phyloP scores from a whole-genome alignment of 2,329 filamentous ascomycete species.

The Ophiostoma montium region DNA sequence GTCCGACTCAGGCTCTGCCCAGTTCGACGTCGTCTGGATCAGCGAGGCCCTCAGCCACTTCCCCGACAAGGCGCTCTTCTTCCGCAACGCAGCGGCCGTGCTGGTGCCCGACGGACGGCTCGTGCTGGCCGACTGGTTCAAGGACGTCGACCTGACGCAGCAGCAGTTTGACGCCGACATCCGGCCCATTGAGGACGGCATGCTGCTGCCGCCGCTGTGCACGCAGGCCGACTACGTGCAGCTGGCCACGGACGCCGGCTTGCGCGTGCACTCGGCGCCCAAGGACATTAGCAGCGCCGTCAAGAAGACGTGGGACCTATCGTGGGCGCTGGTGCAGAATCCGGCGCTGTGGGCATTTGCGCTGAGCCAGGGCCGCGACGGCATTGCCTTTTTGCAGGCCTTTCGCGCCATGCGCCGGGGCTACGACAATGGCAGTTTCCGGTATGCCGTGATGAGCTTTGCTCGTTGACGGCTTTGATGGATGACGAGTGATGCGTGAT shows the following conservation, averaged over 20 bases:
- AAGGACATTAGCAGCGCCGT: constrained; percentile 45
- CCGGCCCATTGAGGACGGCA: constrained; percentile 46
- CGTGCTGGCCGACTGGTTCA: constrained; percentile 49
- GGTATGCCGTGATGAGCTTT: constrained; percentile 45
- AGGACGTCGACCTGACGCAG: constrained; percentile 31
- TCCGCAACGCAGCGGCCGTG: constrained; percentile 34
- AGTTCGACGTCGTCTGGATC: constrained; percentile 47
- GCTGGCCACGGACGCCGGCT: constrained; percentile 32
- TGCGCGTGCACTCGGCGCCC: constrained; percentile 30
- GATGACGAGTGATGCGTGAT: too few species aligned
- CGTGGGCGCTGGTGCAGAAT: constrained; percentile 44
- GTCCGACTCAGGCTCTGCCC: constrained; percentile 18
- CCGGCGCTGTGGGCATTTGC: constrained; percentile 48
- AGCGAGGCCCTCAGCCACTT: constrained; percentile 47
- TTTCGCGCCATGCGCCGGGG: constrained; percentile 48
- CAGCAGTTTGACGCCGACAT: constrained; percentile 36
- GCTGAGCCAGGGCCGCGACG: constrained; percentile 44
- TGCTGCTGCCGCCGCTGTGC: constrained; percentile 42
- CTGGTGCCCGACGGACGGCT: constrained; percentile 36
- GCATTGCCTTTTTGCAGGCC: constrained; percentile 44
- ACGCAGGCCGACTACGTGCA: constrained; percentile 38
- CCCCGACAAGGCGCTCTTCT: constrained; percentile 44
- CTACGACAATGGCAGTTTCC: constrained; percentile 43
- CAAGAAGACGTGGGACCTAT: constrained; percentile 49
- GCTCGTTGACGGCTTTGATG: too few species aligned